Evolutionary conservation across 768 basidiomycete genomes (phyloP).

Genomic region (Boletus insuetus): DNA sequence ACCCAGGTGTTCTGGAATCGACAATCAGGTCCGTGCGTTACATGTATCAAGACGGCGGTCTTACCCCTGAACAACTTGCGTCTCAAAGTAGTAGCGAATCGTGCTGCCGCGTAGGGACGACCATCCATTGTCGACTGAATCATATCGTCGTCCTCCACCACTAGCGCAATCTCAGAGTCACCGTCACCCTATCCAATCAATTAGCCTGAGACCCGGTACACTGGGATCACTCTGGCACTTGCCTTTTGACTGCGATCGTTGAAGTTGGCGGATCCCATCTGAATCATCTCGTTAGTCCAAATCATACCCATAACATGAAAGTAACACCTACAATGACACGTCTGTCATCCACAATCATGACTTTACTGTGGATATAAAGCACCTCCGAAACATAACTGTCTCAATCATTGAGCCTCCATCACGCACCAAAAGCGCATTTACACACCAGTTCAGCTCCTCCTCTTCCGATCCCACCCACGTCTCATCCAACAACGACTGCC

Average conservation of each 20-base stretch:
- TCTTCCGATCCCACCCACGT: constrained; percentile 80
- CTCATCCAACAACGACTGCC: constrained; percentile 65
- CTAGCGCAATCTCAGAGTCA: constrained; percentile 91
- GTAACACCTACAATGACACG: constrained; percentile 71
- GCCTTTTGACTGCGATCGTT: constrained; percentile 86
- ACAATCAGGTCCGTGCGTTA: constrained; percentile 2
- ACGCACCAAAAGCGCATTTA: constrained; percentile 23
- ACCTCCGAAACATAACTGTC: constrained; percentile 77
- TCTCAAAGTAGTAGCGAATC: constrained; percentile 82
- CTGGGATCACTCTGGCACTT: neutral
- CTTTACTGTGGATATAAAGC: constrained; percentile 81
- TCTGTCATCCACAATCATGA: constrained; percentile 94
- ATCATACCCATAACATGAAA: neutral
- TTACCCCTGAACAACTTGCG: constrained; percentile 80
- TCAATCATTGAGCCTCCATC: constrained; percentile 6
- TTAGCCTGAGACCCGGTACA: constrained; percentile 3
- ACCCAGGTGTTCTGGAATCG: constrained; percentile 73
- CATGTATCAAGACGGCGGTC: constrained; percentile 4
- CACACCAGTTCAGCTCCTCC: constrained; percentile 79
- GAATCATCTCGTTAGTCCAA: neutral
- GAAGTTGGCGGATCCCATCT: constrained; percentile 94
- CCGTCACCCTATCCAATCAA: constrained; percentile 68
- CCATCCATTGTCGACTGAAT: constrained; percentile 80
- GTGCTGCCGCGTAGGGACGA: constrained; percentile 61
- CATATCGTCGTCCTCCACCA: constrained; percentile 86